Base-by-base conservation (phyloP, 1,284 basidiomycete genomes). In the Pterulicium gracile region DNA sequence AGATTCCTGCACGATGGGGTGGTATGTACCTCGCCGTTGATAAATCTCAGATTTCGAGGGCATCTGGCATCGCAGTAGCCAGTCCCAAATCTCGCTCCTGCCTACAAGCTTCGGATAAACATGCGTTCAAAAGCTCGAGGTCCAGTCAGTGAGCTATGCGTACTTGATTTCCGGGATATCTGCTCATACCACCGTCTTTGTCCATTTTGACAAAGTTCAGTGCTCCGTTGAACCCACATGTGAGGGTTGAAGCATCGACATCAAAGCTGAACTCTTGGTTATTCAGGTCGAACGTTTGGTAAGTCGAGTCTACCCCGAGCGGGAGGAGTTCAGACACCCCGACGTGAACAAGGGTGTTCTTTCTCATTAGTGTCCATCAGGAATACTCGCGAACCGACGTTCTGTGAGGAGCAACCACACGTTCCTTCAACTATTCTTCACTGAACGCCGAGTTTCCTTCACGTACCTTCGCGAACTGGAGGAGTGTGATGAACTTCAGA, bases 201-300 rank as follows among this genome's bases (percentile, higher is more conserved):
- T 63, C 64, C 66, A 68, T 60, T 41, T 54, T 51, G 15, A 34
- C 27, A 34, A 34, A 34, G 27, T 34, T 10, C 10, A 34, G 12
- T 15, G 72, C 72, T 47, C 72, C 73, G 60, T 75, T 75, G 54
- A 77, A 63, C 55, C 74, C 75, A 53, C 75, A 77, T 18, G 70
- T 69, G 34, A 78, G 66, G 46, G 72, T 61, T 49, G 70, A 72
- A 47, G 75, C 64, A 58, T 78, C 74, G 56, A 78, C 73, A 56
- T 75, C 73, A 59, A 77, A 75, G 32, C 70, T 67, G 58, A 77
- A 76, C 60, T 77, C 74, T 54, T 72, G 67, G 61, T 75, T 75
- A 53, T 66, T 56, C 48, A 71, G 64, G 52, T 72, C 68, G 68
- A 77, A 76, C 54, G n/a, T n/a, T n/a, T 62, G 58, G 57, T 68